A percentile compares a stretch with the other conserved stretches of the same genome.
phyloP scores from a whole-genome alignment of 352 stramenopile species.

The Globisporangium splendens region DNA sequence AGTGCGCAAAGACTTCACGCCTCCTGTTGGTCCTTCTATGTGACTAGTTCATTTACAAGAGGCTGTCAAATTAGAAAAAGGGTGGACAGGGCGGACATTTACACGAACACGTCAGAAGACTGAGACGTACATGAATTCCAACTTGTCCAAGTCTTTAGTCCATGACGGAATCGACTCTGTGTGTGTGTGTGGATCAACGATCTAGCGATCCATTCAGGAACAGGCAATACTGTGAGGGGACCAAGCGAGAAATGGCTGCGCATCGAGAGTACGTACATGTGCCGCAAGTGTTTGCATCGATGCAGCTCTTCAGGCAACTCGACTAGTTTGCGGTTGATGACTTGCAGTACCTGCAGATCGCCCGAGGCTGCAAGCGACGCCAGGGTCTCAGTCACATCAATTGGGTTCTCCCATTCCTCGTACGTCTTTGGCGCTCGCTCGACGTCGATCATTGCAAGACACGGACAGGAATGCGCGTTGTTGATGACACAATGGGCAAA shows the following conservation, averaged over 20 bases:
- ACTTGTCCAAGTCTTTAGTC: slow-evolving; percentile 24
- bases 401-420: slow-evolving; percentile 26
- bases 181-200: slow-evolving; percentile 23
- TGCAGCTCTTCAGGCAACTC: slow-evolving; percentile 22
- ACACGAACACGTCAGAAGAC: too few species aligned
- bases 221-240: too few species aligned
- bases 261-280: slow-evolving; percentile 31
- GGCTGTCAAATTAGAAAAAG: too few species aligned
- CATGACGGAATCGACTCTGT: slow-evolving; percentile 22
- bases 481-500: slow-evolving; percentile 18
- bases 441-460: slow-evolving; percentile 29
- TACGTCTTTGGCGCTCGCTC: slow-evolving; percentile 27
- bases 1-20: slow-evolving; percentile 14
- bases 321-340: slow-evolving; percentile 27
- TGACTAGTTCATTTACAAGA: slow-evolving; percentile 16
- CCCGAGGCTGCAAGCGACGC: slow-evolving; percentile 19
- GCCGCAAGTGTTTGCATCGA: slow-evolving; percentile 22
- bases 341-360: slow-evolving; percentile 26
- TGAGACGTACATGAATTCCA: slow-evolving; percentile 41
- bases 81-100: too few species aligned
- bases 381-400: slow-evolving; percentile 21
- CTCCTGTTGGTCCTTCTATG: slow-evolving; percentile 28
- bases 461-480: slow-evolving; percentile 17
- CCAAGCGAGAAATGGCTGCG: too few species aligned
- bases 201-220: slow-evolving; percentile 6